A percentile compares a stretch with the other conserved stretches of the same genome.
These are phyloP conservation scores for Phytophthora capsici DNA, from an alignment of 352 stramenopile genomes.

Conservation along the genomic window DNA sequence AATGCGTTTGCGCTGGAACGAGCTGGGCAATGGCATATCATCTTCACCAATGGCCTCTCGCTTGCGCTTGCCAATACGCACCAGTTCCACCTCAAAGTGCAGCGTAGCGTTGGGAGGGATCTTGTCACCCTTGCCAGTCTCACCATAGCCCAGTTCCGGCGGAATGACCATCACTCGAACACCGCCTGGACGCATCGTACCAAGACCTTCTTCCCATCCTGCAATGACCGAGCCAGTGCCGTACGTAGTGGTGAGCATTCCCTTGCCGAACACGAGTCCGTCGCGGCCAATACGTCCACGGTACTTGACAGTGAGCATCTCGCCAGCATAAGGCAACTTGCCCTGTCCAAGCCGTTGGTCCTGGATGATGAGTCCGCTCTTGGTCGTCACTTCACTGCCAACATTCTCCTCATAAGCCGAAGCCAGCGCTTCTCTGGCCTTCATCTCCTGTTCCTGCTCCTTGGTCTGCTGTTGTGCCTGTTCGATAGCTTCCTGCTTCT, in stretches of 20 bases:
- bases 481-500: slow-evolving; percentile 44
- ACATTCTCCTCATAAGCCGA: slow-evolving; percentile 57
- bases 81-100: slow-evolving; percentile 81
- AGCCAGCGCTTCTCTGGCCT: slow-evolving; percentile 51
- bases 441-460: slow-evolving; percentile 39
- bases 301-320: slow-evolving; percentile 84
- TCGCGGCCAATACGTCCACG: slow-evolving; percentile 61
- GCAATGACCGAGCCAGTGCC: slow-evolving; percentile 77
- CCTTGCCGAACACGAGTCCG: slow-evolving; percentile 77
- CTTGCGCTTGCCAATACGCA: slow-evolving; percentile 80
- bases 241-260: slow-evolving; percentile 73
- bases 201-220: slow-evolving; percentile 80
- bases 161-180: slow-evolving; percentile 70
- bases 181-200: slow-evolving; percentile 74
- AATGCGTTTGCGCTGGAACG: slow-evolving; percentile 76
- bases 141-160: slow-evolving; percentile 68
- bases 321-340: slow-evolving; percentile 50
- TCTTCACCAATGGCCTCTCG: slow-evolving; percentile 60
- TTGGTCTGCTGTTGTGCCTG: slow-evolving; percentile 40
- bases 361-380: slow-evolving; percentile 62
- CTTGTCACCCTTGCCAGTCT: slow-evolving; percentile 70
- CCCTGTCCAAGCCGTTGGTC: slow-evolving; percentile 65
- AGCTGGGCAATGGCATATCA: slow-evolving; percentile 71
- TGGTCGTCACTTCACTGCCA: slow-evolving; percentile 62
- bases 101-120: slow-evolving; percentile 82